Evolutionary conservation across 129 eudicot species (phyloP), one percentile per base, ranked within the genome.

Genomic region (Tagetes erecta): DNA sequence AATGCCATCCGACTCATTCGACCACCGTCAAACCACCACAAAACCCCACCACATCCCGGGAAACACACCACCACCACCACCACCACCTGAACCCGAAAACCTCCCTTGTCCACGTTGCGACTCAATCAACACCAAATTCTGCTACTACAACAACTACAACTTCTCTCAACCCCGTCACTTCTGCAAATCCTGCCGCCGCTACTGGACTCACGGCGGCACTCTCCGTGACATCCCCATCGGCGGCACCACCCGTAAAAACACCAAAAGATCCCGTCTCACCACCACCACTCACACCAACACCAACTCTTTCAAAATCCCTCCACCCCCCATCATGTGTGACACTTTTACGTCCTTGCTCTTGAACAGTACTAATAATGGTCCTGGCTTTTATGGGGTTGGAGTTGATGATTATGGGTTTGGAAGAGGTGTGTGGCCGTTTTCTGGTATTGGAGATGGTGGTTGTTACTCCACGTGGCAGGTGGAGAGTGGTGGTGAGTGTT

Each of bases 71-170:
- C 47, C 7, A 87, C 83, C 1, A 85, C 75, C 75, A 6, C 88
- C 95, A 33, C 95, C 91, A 3, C 81, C 97, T 33, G 91, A 86
- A 46, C 87, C 94, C 0, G 95, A 88, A 55, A 95, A 81, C 80
- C 88, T 91, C 4, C 97, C 87, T 0, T 91, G 97, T 57, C 97
- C 95, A 4, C 91, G 96, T 49, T 90, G 96, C 38, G 85, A 85
- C 47, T 87, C 96, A 31, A 85, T 86, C 68, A 87, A 85, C 86
- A 90, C 96, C 3, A 90, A 90, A 58, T 90, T 90, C 86, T 90
- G 96, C 72, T 90, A 90, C 93, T 90, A 90, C 86, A 90, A 90
- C 82, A 90, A 90, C 91, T 90, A 90, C 86, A 90, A 90, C 87
- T 87, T 87, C 84, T 90, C 96, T 8, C 96, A 90, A 84, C 96